Base-by-base conservation (phyloP, 805 yeast genomes). In the Metschnikowia continentalis region DNA sequence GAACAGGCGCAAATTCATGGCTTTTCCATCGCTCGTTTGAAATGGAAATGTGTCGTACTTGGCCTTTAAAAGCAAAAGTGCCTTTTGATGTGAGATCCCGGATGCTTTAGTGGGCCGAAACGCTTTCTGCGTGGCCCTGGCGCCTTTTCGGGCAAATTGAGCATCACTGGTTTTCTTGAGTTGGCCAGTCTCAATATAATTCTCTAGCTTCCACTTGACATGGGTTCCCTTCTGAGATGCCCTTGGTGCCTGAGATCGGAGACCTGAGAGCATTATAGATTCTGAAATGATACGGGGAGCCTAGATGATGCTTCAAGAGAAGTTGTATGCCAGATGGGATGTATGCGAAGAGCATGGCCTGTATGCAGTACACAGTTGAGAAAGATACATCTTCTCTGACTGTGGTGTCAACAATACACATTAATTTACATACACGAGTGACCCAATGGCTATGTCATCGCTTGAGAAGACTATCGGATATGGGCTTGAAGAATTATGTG, bases 131-230 rank as follows among this genome's bases (percentile, higher is more conserved):
- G 15, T 45, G 33, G 23, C 47, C n/a, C 53, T 43, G 20, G 11
- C 23, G 26, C 42, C 54, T 55, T 35, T 45, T n/a, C 50, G 45
- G 15, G 57, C 48, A n/a, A 35, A 23, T 38, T 65, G 64, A 10
- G 32, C 35, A 5, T 59, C 62, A 6, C 64, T 57, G 15, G 50
- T 42, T 15, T 49, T 56, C 35, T 57, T 42, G 33, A 67, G 54
- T 47, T 65, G 63, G 6, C 72, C 71, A 0, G 70, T 63, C 35
- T 67, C 62, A 11, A 63, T 42, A 44, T 64, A 67, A 53, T 64
- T 56, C n/a, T 60, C 54, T 26, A 70, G 61, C 42, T 68, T 55
- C 59, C 59, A 54, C 43, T 50, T 52, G 17, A 56, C 45, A 35
- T 54, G 15, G 36, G 50, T 15, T 38, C 32, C 37, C 44, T 33